Evolutionary conservation across 495 filamentous ascomycete genomes (phyloP).

Genomic region (Penicillium verhagenii): DNA sequence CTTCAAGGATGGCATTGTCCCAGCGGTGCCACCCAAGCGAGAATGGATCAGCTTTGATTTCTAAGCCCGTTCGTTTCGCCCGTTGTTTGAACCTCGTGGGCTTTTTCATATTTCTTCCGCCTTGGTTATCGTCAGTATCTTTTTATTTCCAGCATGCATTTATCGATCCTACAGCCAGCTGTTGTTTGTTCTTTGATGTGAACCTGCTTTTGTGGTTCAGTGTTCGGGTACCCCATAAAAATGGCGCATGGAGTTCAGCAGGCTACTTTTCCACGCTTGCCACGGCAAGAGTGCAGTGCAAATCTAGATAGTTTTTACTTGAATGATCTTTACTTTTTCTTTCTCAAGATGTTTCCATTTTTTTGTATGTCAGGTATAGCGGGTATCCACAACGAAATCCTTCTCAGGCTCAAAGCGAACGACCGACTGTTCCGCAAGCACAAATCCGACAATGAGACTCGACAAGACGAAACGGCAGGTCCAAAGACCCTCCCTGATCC

Average conservation of each 20-base stretch:
- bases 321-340: too few species aligned
- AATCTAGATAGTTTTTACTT: neutral
- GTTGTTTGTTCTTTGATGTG: neutral
- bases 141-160: neutral
- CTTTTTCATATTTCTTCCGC: neutral
- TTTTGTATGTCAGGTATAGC: conserved; percentile 39
- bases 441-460: neutral
- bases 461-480: conserved; percentile 7
- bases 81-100: too few species aligned
- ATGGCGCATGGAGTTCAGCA: neutral
- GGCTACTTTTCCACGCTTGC: neutral
- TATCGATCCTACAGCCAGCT: neutral
- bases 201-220: neutral
- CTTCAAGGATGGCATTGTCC: conserved; percentile 65
- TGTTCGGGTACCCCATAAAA: neutral
- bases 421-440: conserved; percentile 10
- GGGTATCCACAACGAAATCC: conserved; percentile 32
- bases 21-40: conserved; percentile 67
- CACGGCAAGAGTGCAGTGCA: neutral
- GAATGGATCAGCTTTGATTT: conserved; percentile 75
- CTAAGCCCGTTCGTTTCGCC: conserved; percentile 34
- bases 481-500: conserved; percentile 25
- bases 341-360: conserved; percentile 36
- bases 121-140: too few species aligned
- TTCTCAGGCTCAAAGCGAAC: conserved; percentile 17